Evolutionary conservation across 176 grass and related monocot genomes (phyloP), one percentile per base, ranked within the genome.

Genomic region (Oryza rufipogon): DNA sequence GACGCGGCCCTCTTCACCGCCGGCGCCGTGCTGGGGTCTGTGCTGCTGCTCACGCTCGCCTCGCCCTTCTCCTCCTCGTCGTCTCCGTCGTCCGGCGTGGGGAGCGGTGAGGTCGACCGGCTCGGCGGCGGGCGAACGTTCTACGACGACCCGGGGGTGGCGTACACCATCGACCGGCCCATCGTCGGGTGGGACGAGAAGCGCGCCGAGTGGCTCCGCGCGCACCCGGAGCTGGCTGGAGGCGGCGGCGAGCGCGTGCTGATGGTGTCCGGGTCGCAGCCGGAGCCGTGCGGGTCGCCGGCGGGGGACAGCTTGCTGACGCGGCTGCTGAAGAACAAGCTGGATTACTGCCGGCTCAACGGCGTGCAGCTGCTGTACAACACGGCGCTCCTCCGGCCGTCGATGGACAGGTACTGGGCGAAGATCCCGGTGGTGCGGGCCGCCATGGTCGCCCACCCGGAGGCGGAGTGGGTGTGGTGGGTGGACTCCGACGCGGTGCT

Each of bases 401-500:
- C 76, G 20, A 98, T 98, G 96, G 67, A 66, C 65, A 67, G 77
- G 45, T 98, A 87, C 89, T 98, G 91, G 96, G 91, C 91, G 2
- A 98, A 98, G 86, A 82, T 95, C 45, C 96, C 96, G 7, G 11
- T 52, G 16, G 70, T 98, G 58, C 85, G 91, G 1, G 92, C 96
- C 3, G 89, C 92, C 83, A 98, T 98, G 92, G 64, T 95, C 6
- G 91, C 96, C 26, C 92, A 95, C 84, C 96, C 92, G 38, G 96
- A 95, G 76, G 89, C 89, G 14, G 96, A 98, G 58, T 98, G 93
- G 91, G 80, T 98, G 39, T 98, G 96, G 93, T 98, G 96, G 96
- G 96, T 95, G 9, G 96, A 98, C 85, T 98, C 93, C 12, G 96
- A 98, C 79, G 93, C 96, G 52, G 90, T 92, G 68, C 87, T 98